Conservation (phyloP, 306 rosid species). For the Albizia julibrissin region DNA sequence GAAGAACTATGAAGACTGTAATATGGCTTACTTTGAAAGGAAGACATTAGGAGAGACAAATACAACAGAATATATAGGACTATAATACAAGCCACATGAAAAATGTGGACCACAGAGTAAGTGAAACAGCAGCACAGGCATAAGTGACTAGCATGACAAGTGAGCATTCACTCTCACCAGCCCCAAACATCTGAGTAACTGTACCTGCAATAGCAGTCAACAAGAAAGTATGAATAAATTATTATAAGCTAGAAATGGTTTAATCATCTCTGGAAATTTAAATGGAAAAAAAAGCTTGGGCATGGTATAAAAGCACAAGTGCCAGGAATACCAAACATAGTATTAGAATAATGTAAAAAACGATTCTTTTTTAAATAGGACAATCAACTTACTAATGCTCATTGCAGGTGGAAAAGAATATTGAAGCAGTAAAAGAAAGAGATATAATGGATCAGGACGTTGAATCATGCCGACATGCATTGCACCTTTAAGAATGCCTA, state of each 20-base stretch:
- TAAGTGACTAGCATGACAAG: constrained; percentile 42
- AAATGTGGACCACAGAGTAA: constrained; percentile 40
- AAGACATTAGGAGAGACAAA: not conserved
- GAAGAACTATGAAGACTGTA: not conserved
- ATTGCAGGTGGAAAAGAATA: constrained; percentile 42
- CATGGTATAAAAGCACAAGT: not conserved
- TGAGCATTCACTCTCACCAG: constrained; percentile 41
- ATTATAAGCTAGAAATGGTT: not conserved
- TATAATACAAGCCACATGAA: constrained; percentile 39
- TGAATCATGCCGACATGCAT: constrained; percentile 31
- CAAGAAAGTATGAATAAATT: not conserved
- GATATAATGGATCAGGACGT: constrained; percentile 36
- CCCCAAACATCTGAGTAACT: constrained; percentile 41
- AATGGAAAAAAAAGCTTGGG: not conserved
- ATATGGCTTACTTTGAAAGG: not conserved
- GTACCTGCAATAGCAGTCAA: constrained; percentile 36
- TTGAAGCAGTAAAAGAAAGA: constrained; percentile 39
- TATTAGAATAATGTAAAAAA: not conserved
- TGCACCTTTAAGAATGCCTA: constrained; percentile 44
- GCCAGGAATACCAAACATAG: not conserved
- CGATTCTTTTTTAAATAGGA: not conserved
- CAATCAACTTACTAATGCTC: constrained; percentile 39
- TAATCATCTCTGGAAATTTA: not conserved
- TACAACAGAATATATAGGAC: not conserved
- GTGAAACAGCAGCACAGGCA: constrained; percentile 30